phyloP scores from a whole-genome alignment of 1,284 basidiomycete genomes.

The Cutaneotrichosporon curvatum region DNA sequence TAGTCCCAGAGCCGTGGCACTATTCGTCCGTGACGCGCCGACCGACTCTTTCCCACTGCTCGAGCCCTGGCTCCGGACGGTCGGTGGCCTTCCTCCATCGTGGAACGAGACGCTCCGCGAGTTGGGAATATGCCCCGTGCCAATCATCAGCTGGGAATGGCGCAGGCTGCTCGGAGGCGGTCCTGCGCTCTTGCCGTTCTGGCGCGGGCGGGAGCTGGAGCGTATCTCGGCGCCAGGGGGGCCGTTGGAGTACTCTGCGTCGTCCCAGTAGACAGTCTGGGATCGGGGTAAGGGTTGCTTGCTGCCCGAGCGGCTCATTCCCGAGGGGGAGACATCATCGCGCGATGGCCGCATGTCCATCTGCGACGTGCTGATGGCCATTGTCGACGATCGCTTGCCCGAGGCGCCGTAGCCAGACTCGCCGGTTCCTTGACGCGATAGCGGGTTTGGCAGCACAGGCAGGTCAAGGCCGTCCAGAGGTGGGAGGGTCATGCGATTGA shows the following conservation, averaged over 20 bases:
- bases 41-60: conserved; percentile 13
- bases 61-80: conserved; percentile 11
- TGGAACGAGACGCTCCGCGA: conserved; percentile 18
- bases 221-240: background rate
- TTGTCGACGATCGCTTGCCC: conserved; percentile 2
- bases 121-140: too few species aligned
- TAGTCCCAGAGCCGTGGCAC: conserved; percentile 11
- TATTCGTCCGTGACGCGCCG: conserved; percentile 11
- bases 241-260: conserved; percentile 27
- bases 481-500: conserved; percentile 11
- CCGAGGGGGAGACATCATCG: background rate
- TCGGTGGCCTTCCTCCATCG: conserved; percentile 10
- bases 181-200: background rate
- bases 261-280: conserved; percentile 43
- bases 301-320: too few species aligned
- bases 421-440: conserved; percentile 13
- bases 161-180: conserved; percentile 15
- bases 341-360: conserved; percentile 4
- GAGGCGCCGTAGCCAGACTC: conserved; percentile 5
- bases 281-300: conserved; percentile 20
- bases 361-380: conserved; percentile 1
- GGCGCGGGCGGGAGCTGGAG: background rate
- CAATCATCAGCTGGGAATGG: conserved; percentile 12
- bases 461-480: conserved; percentile 10
- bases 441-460: conserved; percentile 16